Evolutionary conservation across 1,284 basidiomycete genomes (phyloP).

Genomic region (Austroboletus niveus): DNA sequence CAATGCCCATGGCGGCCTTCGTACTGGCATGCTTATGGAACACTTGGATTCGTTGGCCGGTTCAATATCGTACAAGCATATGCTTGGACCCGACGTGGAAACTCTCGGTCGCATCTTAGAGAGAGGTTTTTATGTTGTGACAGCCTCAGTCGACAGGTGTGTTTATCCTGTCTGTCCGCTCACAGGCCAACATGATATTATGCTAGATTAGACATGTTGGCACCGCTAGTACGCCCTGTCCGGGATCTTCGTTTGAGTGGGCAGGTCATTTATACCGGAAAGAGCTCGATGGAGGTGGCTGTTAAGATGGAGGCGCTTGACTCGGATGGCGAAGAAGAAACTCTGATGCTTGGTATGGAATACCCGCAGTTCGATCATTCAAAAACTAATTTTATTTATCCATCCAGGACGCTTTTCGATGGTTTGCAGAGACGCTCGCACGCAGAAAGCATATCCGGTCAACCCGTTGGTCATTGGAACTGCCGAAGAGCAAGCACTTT

Average conservation of each 20-base stretch:
- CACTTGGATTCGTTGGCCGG: slow-evolving; percentile 82
- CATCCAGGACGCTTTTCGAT: slow-evolving; percentile 68
- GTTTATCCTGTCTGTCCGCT: neutral
- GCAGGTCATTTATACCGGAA: slow-evolving; percentile 78
- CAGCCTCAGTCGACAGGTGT: slow-evolving; percentile 76
- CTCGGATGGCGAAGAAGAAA: slow-evolving; percentile 47
- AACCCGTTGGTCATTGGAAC: slow-evolving; percentile 62
- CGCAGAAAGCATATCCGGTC: slow-evolving; percentile 63
- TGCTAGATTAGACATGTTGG: slow-evolving; percentile 61
- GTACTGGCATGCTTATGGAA: slow-evolving; percentile 72
- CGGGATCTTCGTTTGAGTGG: slow-evolving; percentile 74
- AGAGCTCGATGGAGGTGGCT: slow-evolving; percentile 77
- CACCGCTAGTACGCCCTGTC: slow-evolving; percentile 48
- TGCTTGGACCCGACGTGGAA: slow-evolving; percentile 61
- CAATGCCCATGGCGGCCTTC: slow-evolving; percentile 64
- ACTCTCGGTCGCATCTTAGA: slow-evolving; percentile 53
- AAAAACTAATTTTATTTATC: neutral
- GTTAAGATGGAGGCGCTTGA: slow-evolving; percentile 76
- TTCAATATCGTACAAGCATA: slow-evolving; percentile 80
- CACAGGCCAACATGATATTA: neutral
- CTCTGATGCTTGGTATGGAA: slow-evolving; percentile 61
- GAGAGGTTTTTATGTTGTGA: slow-evolving; percentile 77
- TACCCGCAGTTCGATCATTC: slow-evolving; percentile 3
- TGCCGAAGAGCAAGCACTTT: slow-evolving; percentile 61
- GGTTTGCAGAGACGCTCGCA: slow-evolving; percentile 75